Base-by-base conservation (phyloP, 2,329 filamentous ascomycete genomes). In the Cordyceps sp. region DNA sequence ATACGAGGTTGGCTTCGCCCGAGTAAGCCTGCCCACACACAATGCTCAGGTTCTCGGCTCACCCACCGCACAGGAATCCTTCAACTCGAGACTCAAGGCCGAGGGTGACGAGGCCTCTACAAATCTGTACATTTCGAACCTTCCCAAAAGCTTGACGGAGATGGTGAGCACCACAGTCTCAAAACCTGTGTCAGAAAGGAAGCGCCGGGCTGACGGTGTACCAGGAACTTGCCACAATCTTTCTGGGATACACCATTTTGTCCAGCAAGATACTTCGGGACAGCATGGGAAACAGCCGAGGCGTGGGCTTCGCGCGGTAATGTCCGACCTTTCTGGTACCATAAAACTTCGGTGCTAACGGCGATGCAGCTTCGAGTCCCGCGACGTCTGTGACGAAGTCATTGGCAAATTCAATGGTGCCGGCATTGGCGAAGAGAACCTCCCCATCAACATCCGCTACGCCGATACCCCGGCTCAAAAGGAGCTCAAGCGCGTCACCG, bases 381-480 rank as follows among this genome's bases (percentile, higher is more conserved):
- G 86, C 30, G 82, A 92, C 1, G 67, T 92, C 43, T 96, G 90
- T 43, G 86, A 96, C 44, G 74, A 85, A 42, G 77, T 98, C 43
- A 84, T 98, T 54, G 66, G 68, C 45, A 75, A 79, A 40, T 98
- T 81, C 58, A 86, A 93, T 57, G 88, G 90, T 41, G 63, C 76
- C 43, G 61, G 70, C 20, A 69, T 82, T 42, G 81, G 81, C 26
- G 74, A 80, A 22, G 83, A 93, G 46, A 74, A 78, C 19, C 72
- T 90, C 41, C 76, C 86, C 40, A 73, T 90, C 58, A 86, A 94
- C 58, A 85, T 98, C 44, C 86, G 90, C 42, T 98, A 93, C 53
- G 88, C 92, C 39, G 90, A 98, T 50, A 98, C 90, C 24, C 83
- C 90, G 34, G 81, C 88, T 39, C 90, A 98, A 57, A 98, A 98